phyloP scores from a whole-genome alignment of 805 yeast genomes.

The Teunomyces aglyptinius region DNA sequence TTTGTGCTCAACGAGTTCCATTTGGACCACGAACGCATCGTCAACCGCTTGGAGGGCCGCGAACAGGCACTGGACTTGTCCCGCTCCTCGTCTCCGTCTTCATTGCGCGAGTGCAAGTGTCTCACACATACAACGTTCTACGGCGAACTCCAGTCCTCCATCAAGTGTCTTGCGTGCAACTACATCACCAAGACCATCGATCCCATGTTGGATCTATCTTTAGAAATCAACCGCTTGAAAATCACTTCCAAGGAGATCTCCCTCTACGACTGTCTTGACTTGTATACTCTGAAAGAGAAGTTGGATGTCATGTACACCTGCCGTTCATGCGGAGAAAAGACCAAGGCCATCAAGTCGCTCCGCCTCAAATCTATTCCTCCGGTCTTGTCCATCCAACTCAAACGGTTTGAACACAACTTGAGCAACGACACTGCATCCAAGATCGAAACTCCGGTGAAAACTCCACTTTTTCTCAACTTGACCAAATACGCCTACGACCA shows the following conservation, averaged over 20 bases:
- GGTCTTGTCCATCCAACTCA: slow-evolving; percentile 79
- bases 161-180: slow-evolving; percentile 69
- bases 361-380: slow-evolving; percentile 69
- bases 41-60: slow-evolving; percentile 7
- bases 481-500: slow-evolving; percentile 47
- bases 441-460: slow-evolving; percentile 69
- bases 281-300: slow-evolving; percentile 75
- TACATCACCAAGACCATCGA: slow-evolving; percentile 70
- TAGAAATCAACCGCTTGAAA: slow-evolving; percentile 54
- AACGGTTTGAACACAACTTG: slow-evolving; percentile 66
- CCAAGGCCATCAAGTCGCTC: slow-evolving; percentile 69
- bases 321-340: slow-evolving; percentile 55
- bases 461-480: slow-evolving; percentile 74
- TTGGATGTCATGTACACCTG: slow-evolving; percentile 77
- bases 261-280: slow-evolving; percentile 64
- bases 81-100: background rate
- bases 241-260: slow-evolving; percentile 16
- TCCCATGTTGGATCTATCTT: slow-evolving; percentile 85
- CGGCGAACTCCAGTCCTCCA: slow-evolving; percentile 78
- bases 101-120: slow-evolving; percentile 55
- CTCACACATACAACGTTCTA: slow-evolving; percentile 79
- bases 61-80: background rate
- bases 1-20: slow-evolving; percentile 86
- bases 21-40: slow-evolving; percentile 31
- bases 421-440: slow-evolving; percentile 55